Evolutionary conservation across 1,139 yeast species (phyloP).

Genomic region (Candida sanyaensis): DNA sequence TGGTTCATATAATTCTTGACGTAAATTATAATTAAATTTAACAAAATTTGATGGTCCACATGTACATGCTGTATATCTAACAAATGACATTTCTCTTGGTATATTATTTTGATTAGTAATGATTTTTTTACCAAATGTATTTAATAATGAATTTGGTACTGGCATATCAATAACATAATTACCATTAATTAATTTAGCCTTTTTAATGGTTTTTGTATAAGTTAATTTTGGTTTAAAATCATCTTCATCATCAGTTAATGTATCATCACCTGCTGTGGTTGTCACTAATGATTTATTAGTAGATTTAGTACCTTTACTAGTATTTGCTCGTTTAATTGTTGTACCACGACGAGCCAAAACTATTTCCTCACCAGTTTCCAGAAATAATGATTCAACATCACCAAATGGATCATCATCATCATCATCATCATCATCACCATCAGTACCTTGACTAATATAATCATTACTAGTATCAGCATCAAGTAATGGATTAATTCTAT

Average conservation of each 20-base stretch:
- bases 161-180: constrained; percentile 82
- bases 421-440: constrained; percentile 41
- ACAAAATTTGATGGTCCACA: constrained; percentile 72
- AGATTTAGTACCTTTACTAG: constrained; percentile 10
- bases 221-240: constrained; percentile 45
- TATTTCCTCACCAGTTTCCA: constrained; percentile 44
- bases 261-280: constrained; percentile 18
- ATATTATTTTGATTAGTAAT: constrained; percentile 33
- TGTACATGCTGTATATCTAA: constrained; percentile 83
- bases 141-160: constrained; percentile 60
- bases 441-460: no score
- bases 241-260: constrained; percentile 42
- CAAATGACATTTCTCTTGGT: constrained; percentile 65
- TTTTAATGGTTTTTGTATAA: constrained; percentile 50
- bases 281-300: neutral
- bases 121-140: constrained; percentile 51
- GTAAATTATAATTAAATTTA: constrained; percentile 57
- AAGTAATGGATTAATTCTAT: constrained; percentile 42
- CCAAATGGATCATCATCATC: constrained; percentile 48
- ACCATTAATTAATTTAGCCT: constrained; percentile 63
- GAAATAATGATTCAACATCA: constrained; percentile 47
- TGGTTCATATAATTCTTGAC: constrained; percentile 67
- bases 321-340: constrained; percentile 27
- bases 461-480: constrained; percentile 28
- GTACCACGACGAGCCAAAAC: constrained; percentile 29